A percentile compares a stretch with the other conserved stretches of the same genome.
phyloP scores from a whole-genome alignment of 1,139 yeast species.

The Kodamaea alishanica region DNA sequence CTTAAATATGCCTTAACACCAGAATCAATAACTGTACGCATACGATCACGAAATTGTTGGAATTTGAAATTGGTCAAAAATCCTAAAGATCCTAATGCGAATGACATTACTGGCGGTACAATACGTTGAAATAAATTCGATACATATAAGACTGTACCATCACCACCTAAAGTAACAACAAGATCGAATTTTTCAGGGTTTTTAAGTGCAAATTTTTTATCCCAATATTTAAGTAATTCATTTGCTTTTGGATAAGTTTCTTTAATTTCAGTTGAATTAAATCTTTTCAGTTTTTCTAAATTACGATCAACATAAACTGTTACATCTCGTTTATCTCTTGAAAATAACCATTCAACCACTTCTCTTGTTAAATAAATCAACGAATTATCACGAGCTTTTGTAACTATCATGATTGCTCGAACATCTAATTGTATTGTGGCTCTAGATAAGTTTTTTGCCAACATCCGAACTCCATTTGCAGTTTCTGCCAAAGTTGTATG shows the following conservation, averaged over 20 bases:
- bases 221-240: constrained; percentile 62
- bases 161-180: constrained; percentile 83
- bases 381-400: constrained; percentile 82
- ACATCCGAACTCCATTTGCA: constrained; percentile 79
- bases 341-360: constrained; percentile 70
- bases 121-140: constrained; percentile 73
- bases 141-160: constrained; percentile 82
- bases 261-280: constrained; percentile 46
- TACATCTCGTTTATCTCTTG: constrained; percentile 39
- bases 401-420: constrained; percentile 69
- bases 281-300: constrained; percentile 57
- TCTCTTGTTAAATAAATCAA: constrained; percentile 71
- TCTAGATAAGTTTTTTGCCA: constrained; percentile 69
- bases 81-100: constrained; percentile 77
- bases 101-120: constrained; percentile 86
- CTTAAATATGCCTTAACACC: constrained; percentile 78
- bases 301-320: constrained; percentile 69
- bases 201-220: constrained; percentile 49
- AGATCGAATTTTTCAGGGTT: constrained; percentile 67
- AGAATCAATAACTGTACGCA: constrained; percentile 54
- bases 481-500: constrained; percentile 79
- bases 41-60: constrained; percentile 58
- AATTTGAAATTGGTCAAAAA: constrained; percentile 76
- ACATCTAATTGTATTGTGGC: constrained; percentile 74
- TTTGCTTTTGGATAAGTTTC: constrained; percentile 40